phyloP scores from a whole-genome alignment of 2,329 filamentous ascomycete genomes.

The Diplocarpon rosae region DNA sequence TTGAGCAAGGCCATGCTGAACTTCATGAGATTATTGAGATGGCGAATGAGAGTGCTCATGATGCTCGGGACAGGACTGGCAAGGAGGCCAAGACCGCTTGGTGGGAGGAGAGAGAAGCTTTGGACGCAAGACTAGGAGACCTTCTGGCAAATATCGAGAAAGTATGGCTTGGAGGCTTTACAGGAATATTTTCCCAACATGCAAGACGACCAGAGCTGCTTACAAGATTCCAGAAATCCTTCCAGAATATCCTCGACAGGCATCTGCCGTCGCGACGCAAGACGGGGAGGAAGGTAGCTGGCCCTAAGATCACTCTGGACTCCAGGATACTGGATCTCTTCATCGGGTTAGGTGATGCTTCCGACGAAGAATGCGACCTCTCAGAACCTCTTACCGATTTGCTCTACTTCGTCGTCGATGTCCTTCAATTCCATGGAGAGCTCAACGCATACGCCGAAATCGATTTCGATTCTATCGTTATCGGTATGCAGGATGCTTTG shows the following conservation, averaged over 20 bases:
- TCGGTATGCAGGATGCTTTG: conserved; percentile 79
- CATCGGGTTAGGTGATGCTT: conserved; percentile 68
- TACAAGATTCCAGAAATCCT: conserved; percentile 63
- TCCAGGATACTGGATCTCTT: conserved; percentile 74
- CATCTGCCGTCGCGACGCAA: conserved; percentile 74
- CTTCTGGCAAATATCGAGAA: conserved; percentile 80
- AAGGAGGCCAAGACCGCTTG: conserved; percentile 71
- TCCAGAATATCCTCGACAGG: conserved; percentile 70
- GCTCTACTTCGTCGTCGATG: conserved; percentile 91
- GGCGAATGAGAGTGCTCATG: conserved; percentile 77
- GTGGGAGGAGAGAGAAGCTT: conserved; percentile 76
- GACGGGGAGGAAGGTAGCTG: conserved; percentile 41
- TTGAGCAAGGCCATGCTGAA: conserved; percentile 67
- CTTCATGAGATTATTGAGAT: conserved; percentile 70
- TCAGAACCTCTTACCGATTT: conserved; percentile 88
- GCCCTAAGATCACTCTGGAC: conserved; percentile 39
- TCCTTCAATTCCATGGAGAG: conserved; percentile 93
- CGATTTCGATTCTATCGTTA: conserved; percentile 83
- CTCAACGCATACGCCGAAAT: conserved; percentile 96
- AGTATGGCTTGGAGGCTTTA: conserved; percentile 91
- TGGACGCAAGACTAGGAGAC: conserved; percentile 67
- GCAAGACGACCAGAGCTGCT: conserved; percentile 51
- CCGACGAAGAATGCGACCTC: conserved; percentile 56
- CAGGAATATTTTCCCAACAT: conserved; percentile 79
- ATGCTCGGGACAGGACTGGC: conserved; percentile 55